Conservation (phyloP, 2,329 filamentous ascomycete species). For the Diaporthe helianthi region DNA sequence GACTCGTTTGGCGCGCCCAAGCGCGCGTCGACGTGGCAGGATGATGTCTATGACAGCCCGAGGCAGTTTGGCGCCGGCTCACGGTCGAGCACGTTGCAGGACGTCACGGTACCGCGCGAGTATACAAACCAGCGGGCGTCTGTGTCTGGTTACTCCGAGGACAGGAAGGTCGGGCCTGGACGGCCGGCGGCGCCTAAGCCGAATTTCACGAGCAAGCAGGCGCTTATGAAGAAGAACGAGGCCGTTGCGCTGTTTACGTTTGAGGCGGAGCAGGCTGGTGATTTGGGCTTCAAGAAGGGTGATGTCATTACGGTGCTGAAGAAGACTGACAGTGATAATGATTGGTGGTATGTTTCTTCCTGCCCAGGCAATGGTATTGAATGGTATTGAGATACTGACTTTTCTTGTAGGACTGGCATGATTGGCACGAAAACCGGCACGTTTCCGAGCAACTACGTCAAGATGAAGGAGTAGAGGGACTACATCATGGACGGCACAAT, state of each 20-base stretch:
- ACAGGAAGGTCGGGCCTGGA: conserved; percentile 66
- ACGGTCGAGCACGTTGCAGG: conserved; percentile 60
- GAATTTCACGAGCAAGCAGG: conserved; percentile 70
- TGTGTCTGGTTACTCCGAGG: conserved; percentile 37
- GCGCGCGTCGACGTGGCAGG: conserved; percentile 75
- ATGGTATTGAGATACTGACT: conserved; percentile 28
- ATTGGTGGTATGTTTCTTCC: conserved; percentile 80
- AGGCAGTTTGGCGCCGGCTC: conserved; percentile 48
- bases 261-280: conserved; percentile 90
- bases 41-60: conserved; percentile 75
- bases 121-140: conserved; percentile 45
- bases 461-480: conserved; percentile 62
- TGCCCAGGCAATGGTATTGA: neutral
- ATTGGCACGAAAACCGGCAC: conserved; percentile 87
- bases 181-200: conserved; percentile 91
- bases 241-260: conserved; percentile 93
- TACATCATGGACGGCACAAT: neutral
- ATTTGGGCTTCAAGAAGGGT: conserved; percentile 96
- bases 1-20: conserved; percentile 63
- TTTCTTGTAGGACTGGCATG: conserved; percentile 75
- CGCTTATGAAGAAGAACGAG: conserved; percentile 72
- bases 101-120: conserved; percentile 42
- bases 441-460: conserved; percentile 85
- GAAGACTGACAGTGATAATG: conserved; percentile 89
- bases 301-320: conserved; percentile 95